phyloP scores from a whole-genome alignment of 108 stramenopile genomes.

The Chaetoceros muelleri region DNA sequence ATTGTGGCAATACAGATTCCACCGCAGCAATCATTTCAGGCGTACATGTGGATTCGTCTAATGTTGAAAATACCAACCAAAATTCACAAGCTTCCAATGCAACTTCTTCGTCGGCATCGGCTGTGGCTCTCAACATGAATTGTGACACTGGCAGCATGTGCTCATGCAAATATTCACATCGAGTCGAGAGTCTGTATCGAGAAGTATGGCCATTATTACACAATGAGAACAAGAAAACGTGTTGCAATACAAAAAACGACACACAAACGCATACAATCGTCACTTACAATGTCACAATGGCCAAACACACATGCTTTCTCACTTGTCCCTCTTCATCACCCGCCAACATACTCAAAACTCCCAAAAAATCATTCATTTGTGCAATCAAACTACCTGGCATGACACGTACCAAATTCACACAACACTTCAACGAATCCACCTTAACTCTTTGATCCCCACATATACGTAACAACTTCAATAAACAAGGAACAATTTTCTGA shows the following conservation, averaged over 20 bases:
- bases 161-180: conserved; percentile 62
- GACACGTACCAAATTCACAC: conserved; percentile 35
- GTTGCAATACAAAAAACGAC: not conserved
- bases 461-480: conserved; percentile 33
- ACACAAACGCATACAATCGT: not conserved
- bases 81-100: conserved; percentile 86
- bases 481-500: conserved; percentile 46
- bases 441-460: conserved; percentile 16
- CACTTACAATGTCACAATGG: conserved; percentile 58
- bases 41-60: conserved; percentile 46
- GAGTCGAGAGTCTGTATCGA: conserved; percentile 17
- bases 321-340: conserved; percentile 44
- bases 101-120: conserved; percentile 31
- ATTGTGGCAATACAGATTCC: conserved; percentile 34
- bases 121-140: conserved; percentile 68
- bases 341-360: conserved; percentile 52
- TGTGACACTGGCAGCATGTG: conserved; percentile 58
- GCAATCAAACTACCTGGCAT: conserved; percentile 62
- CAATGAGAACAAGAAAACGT: too few species aligned
- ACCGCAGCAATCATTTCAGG: conserved; percentile 53
- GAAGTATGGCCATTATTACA: too few species aligned
- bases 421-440: conserved; percentile 42
- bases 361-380: conserved; percentile 67
- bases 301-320: conserved; percentile 77
- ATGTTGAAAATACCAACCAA: conserved; percentile 72